Conservation (phyloP, 306 rosid genomes). For the Ammopiptanthus mongolicus region DNA sequence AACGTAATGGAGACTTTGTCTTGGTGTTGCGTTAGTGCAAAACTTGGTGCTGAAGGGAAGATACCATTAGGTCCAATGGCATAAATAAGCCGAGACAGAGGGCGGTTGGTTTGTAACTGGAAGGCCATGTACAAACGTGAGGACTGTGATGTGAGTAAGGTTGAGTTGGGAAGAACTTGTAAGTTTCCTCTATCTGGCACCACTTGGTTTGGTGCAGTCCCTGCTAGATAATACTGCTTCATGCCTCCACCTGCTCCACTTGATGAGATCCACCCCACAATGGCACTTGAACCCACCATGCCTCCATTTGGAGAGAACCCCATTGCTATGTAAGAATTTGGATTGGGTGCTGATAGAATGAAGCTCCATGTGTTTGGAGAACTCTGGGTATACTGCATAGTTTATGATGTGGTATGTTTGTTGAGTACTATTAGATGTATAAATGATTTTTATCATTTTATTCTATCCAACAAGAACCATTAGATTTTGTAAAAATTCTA, state of each 20-base stretch:
- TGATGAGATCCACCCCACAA: slow-evolving; percentile 69
- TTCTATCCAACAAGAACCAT: too few species aligned
- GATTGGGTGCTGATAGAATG: slow-evolving; percentile 55
- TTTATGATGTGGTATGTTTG: background rate
- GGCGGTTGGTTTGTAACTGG: slow-evolving; percentile 43
- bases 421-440: too few species aligned
- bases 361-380: slow-evolving; percentile 58
- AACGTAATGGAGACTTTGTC: slow-evolving; percentile 40
- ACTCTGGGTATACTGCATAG: slow-evolving; percentile 48
- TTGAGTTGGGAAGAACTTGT: slow-evolving; percentile 33
- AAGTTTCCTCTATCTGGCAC: slow-evolving; percentile 50
- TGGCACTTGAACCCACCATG: slow-evolving; percentile 77
- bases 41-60: slow-evolving; percentile 49
- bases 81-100: slow-evolving; percentile 37
- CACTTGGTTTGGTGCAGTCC: slow-evolving; percentile 43
- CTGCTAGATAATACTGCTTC: slow-evolving; percentile 53
- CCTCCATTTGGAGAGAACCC: slow-evolving; percentile 66
- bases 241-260: slow-evolving; percentile 29
- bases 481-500: too few species aligned
- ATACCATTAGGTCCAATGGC: slow-evolving; percentile 45
- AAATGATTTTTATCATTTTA: too few species aligned
- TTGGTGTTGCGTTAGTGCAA: slow-evolving; percentile 38
- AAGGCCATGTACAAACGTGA: slow-evolving; percentile 43
- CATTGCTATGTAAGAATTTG: slow-evolving; percentile 51
- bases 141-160: slow-evolving; percentile 45